Conservation (phyloP, 306 rosid species). For the Inga oerstediana region DNA sequence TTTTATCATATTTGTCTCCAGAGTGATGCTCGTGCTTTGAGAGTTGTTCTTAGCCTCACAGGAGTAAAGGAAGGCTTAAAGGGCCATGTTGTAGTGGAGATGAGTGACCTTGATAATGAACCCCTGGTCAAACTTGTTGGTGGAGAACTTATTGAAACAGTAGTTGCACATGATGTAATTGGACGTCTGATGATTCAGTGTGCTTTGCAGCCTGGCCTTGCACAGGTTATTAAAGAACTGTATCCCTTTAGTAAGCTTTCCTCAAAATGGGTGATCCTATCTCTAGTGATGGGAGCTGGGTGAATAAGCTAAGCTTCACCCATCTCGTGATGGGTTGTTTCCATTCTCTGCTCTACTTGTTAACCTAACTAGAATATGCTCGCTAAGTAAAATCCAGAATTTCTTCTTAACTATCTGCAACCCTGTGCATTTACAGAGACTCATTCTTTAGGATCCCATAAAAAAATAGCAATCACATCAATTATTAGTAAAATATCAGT, state of each 20-base stretch:
- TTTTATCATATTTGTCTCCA: constrained; percentile 43
- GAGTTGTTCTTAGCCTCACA: constrained; percentile 96
- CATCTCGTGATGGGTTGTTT: constrained; percentile 7
- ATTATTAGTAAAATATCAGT: background rate
- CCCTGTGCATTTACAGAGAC: background rate
- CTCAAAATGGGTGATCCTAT: constrained; percentile 6
- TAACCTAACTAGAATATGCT: constrained; percentile 16
- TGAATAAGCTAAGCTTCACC: constrained; percentile 20
- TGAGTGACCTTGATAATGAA: constrained; percentile 98
- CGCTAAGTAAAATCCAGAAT: constrained; percentile 4
- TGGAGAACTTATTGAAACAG: constrained; percentile 94
- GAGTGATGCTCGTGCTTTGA: constrained; percentile 98
- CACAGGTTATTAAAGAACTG: constrained; percentile 66
- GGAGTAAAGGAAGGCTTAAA: constrained; percentile 92
- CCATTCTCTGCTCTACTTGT: constrained; percentile 3
- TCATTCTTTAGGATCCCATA: background rate
- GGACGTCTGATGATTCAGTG: constrained; percentile 99
- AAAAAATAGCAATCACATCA: background rate
- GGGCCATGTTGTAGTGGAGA: constrained; percentile 95
- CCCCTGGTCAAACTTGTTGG: constrained; percentile 98
- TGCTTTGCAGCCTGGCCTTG: constrained; percentile 99
- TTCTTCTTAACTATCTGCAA: background rate
- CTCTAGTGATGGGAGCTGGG: constrained; percentile 10
- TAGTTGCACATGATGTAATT: constrained; percentile 98
- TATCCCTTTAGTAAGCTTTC: constrained; percentile 26